These are phyloP conservation scores for Aspergillus pseudonomiae DNA, from an alignment of 2,329 filamentous ascomycete species.

Conservation along the genomic window DNA sequence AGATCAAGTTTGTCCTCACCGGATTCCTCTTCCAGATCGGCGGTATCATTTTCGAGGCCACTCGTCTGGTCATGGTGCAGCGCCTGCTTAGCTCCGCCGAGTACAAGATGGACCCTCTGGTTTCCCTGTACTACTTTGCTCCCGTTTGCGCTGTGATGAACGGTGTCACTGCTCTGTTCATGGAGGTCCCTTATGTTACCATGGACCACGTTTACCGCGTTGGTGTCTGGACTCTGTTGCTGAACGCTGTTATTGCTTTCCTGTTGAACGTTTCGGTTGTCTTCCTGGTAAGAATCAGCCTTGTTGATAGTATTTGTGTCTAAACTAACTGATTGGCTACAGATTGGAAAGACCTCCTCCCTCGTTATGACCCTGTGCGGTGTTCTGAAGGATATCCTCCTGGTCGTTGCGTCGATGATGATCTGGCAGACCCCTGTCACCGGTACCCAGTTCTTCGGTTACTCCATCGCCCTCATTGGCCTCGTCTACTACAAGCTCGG, in stretches of 20 bases:
- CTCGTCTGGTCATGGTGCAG: slow-evolving; percentile 83
- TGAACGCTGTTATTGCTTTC: slow-evolving; percentile 80
- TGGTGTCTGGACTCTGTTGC: slow-evolving; percentile 66
- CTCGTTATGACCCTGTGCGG: slow-evolving; percentile 84
- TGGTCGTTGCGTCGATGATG: slow-evolving; percentile 74
- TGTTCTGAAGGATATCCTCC: slow-evolving; percentile 84
- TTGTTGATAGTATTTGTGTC: neutral
- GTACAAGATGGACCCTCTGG: slow-evolving; percentile 86
- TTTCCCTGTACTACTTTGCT: slow-evolving; percentile 87
- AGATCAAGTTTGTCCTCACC: slow-evolving; percentile 79
- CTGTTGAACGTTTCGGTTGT: slow-evolving; percentile 80
- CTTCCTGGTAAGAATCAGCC: slow-evolving; percentile 68
- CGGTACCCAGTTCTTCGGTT: slow-evolving; percentile 73
- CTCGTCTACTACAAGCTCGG: slow-evolving; percentile 72
- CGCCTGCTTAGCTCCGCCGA: slow-evolving; percentile 75
- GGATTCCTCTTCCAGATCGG: slow-evolving; percentile 72
- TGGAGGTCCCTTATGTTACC: slow-evolving; percentile 69
- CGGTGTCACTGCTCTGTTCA: slow-evolving; percentile 66
- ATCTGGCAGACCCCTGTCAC: slow-evolving; percentile 77
- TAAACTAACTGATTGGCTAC: slow-evolving; percentile 8
- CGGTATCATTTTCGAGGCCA: slow-evolving; percentile 78
- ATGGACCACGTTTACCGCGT: slow-evolving; percentile 67
- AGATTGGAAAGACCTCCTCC: slow-evolving; percentile 88
- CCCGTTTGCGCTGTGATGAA: slow-evolving; percentile 84
- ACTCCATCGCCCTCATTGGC: slow-evolving; percentile 69